Evolutionary conservation across 148 eudicot genomes (phyloP).

Genomic region (Vaccinium macrocarpon): DNA sequence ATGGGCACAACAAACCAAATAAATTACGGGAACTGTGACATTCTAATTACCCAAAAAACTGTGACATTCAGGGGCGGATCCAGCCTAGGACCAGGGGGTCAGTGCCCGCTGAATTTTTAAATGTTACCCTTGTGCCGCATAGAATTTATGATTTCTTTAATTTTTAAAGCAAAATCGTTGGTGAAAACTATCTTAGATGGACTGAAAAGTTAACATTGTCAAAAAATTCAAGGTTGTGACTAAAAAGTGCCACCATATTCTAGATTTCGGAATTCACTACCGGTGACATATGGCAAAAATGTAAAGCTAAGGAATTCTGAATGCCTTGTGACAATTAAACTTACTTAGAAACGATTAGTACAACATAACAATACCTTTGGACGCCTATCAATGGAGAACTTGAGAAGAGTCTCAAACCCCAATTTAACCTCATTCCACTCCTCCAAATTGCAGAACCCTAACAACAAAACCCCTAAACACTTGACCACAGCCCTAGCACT

Average conservation of each 20-base stretch:
- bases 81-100: too few species aligned
- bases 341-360: too few species aligned
- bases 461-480: conserved; percentile 73
- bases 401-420: conserved; percentile 51
- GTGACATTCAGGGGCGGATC: not conserved
- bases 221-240: too few species aligned
- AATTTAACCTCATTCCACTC: conserved; percentile 58
- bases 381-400: conserved; percentile 69
- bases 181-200: too few species aligned
- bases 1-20: not conserved
- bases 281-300: not conserved
- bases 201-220: too few species aligned
- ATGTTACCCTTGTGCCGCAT: too few species aligned
- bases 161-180: too few species aligned
- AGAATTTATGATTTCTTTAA: too few species aligned
- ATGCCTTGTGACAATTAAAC: not conserved
- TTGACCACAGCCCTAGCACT: conserved; percentile 71
- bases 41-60: too few species aligned
- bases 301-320: not conserved
- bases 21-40: not conserved
- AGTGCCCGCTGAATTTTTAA: too few species aligned
- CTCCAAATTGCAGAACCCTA: conserved; percentile 59
- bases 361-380: conserved; percentile 57
- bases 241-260: too few species aligned
- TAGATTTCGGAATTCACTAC: too few species aligned